Evolutionary conservation across 176 grass and related monocot species (phyloP).

Genomic region (Triticum monococcum): DNA sequence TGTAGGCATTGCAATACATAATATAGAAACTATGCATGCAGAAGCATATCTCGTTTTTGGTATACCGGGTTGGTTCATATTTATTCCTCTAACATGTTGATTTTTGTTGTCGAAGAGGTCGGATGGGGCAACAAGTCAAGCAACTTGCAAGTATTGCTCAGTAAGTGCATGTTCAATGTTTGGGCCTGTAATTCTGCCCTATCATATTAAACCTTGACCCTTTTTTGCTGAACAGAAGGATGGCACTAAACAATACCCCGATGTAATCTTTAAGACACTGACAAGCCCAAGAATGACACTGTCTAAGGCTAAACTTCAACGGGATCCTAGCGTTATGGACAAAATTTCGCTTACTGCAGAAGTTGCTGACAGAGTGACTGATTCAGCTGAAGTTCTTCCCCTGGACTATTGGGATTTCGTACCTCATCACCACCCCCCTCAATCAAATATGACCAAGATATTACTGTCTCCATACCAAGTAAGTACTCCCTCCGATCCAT

Average conservation of each 20-base stretch:
- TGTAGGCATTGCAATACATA: slow-evolving; percentile 42
- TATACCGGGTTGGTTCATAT: slow-evolving; percentile 16
- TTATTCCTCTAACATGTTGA: slow-evolving; percentile 41
- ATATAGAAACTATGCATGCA: slow-evolving; percentile 27
- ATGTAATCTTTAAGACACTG: slow-evolving; percentile 51
- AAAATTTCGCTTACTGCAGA: slow-evolving; percentile 72
- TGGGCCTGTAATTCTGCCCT: slow-evolving; percentile 26
- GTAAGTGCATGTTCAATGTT: slow-evolving; percentile 59
- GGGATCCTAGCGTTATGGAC: slow-evolving; percentile 41
- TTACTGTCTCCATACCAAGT: slow-evolving; percentile 84
- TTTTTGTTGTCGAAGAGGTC: slow-evolving; percentile 41
- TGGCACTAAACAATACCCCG: slow-evolving; percentile 58
- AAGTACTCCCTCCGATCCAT: slow-evolving; percentile 20
- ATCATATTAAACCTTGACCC: slow-evolving; percentile 30
- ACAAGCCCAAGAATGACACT: slow-evolving; percentile 40
- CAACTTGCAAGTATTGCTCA: slow-evolving; percentile 77
- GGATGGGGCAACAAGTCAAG: slow-evolving; percentile 30
- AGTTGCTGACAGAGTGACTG: slow-evolving; percentile 62
- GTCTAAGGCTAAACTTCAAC: slow-evolving; percentile 32
- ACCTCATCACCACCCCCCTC: slow-evolving; percentile 53
- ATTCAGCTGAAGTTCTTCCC: slow-evolving; percentile 55
- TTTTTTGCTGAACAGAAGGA: slow-evolving; percentile 63
- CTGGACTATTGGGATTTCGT: slow-evolving; percentile 89
- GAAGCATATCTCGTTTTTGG: slow-evolving; percentile 16
- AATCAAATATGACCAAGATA: slow-evolving; percentile 52